Evolutionary conservation across 2,329 filamentous ascomycete species (phyloP).

Genomic region (Microcera coccophila): DNA sequence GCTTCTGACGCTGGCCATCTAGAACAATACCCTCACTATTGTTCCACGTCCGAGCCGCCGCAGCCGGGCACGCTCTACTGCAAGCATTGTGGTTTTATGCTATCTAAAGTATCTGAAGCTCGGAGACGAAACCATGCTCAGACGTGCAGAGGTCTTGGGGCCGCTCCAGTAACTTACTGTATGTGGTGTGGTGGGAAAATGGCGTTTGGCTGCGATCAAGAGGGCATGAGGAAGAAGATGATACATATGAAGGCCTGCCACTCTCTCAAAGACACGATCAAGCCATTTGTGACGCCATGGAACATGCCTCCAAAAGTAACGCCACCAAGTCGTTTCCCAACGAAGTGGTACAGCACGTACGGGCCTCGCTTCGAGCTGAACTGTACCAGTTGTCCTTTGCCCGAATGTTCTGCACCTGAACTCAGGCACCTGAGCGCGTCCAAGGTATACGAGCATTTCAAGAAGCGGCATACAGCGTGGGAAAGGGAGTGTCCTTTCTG

Average conservation of each 20-base stretch:
- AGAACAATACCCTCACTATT: background rate
- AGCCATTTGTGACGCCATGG: background rate
- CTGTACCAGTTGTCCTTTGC: constrained; percentile 5
- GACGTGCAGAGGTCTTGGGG: background rate
- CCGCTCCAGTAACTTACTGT: background rate
- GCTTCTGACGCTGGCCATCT: background rate
- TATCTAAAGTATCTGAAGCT: background rate
- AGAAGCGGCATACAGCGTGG: constrained; percentile 2
- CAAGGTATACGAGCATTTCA: constrained; percentile 14
- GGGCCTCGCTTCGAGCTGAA: constrained; percentile 5
- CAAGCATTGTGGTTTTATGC: too few species aligned
- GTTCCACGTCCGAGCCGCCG: too few species aligned
- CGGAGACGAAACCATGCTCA: background rate
- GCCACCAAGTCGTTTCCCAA: background rate
- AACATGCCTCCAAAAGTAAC: background rate
- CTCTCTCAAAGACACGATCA: background rate
- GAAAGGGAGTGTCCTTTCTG: constrained; percentile 16
- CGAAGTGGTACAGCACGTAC: constrained; percentile 12
- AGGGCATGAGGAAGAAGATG: background rate
- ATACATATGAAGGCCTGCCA: background rate
- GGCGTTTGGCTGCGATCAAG: background rate
- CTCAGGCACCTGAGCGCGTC: constrained; percentile 6
- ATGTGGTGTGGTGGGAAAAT: background rate
- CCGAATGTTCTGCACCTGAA: constrained; percentile 1
- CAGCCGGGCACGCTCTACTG: too few species aligned